These are phyloP conservation scores for Pyrenophora graminea DNA, from an alignment of 2,329 filamentous ascomycete species.

Conservation along the genomic window DNA sequence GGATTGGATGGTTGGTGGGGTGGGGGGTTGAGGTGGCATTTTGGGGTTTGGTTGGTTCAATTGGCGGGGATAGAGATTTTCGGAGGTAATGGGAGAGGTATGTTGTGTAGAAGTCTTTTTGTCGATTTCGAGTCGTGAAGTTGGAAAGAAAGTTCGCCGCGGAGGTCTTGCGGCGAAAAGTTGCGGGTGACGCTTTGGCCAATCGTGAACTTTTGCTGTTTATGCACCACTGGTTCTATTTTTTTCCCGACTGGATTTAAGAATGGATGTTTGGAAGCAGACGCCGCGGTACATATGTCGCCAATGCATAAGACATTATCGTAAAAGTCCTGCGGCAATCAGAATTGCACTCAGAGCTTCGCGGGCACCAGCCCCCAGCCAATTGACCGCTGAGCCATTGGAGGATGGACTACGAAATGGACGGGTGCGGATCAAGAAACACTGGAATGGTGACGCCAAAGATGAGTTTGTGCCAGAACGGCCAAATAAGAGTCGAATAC, in stretches of 20 bases:
- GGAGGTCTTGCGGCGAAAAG: conserved; percentile 38
- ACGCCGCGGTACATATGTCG: conserved; percentile 26
- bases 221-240: neutral
- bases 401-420: conserved; percentile 8
- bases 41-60: neutral
- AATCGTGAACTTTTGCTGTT: conserved; percentile 15
- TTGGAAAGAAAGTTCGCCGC: conserved; percentile 11
- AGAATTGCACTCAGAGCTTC: neutral
- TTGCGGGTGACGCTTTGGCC: conserved; percentile 29
- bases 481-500: neutral
- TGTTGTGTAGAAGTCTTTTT: neutral
- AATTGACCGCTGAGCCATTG: conserved; percentile 2
- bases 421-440: conserved; percentile 10
- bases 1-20: conserved; percentile 63
- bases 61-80: neutral
- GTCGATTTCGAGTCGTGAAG: neutral
- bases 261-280: conserved; percentile 18
- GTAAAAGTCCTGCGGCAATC: conserved; percentile 2
- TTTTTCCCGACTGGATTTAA: neutral
- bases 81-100: neutral
- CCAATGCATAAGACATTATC: conserved; percentile 18
- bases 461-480: neutral
- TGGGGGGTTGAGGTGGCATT: conserved; percentile 41
- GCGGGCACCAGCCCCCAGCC: conserved; percentile 4
- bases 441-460: conserved; percentile 9